Percentiles rank a stretch among this genome's conserved stretches.
Conservation (phyloP, 2,329 filamentous ascomycete genomes). For the Scleromitrula shiraiana region DNA sequence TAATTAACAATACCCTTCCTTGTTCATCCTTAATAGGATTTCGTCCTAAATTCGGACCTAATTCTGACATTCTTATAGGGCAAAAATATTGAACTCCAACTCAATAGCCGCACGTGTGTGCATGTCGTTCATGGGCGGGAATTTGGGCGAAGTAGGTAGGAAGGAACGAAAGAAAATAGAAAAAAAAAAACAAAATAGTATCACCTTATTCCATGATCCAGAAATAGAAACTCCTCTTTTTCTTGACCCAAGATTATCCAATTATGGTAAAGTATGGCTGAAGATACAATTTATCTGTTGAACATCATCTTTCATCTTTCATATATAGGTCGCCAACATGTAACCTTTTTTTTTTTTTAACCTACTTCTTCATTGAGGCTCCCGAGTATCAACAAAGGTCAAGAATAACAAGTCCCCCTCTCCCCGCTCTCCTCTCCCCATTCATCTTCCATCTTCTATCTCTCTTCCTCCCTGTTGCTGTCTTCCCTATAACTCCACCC, state of each 20-base stretch:
- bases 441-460: neutral
- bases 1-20: too few species aligned
- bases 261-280: too few species aligned
- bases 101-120: slow-evolving; percentile 28
- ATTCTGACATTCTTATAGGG: slow-evolving; percentile 9
- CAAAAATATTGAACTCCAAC: slow-evolving; percentile 15
- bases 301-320: too few species aligned
- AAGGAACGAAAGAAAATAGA: too few species aligned
- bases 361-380: slow-evolving; percentile 9
- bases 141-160: slow-evolving; percentile 30
- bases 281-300: slow-evolving; percentile 4
- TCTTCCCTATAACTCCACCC: too few species aligned
- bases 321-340: slow-evolving; percentile 10
- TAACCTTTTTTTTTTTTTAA: slow-evolving; percentile 4
- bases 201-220: slow-evolving; percentile 19
- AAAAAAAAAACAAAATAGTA: slow-evolving; percentile 29
- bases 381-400: slow-evolving; percentile 2
- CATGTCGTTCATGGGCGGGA: slow-evolving; percentile 17
- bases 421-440: slow-evolving; percentile 1
- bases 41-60: slow-evolving; percentile 8
- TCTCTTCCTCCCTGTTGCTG: too few species aligned
- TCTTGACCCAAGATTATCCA: neutral
- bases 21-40: neutral
- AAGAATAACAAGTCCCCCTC: neutral
- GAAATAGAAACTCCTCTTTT: slow-evolving; percentile 9